These are phyloP conservation scores for Rhizomucor miehei DNA, from an alignment of 371 early-diverging fungal species.

Conservation along the genomic window DNA sequence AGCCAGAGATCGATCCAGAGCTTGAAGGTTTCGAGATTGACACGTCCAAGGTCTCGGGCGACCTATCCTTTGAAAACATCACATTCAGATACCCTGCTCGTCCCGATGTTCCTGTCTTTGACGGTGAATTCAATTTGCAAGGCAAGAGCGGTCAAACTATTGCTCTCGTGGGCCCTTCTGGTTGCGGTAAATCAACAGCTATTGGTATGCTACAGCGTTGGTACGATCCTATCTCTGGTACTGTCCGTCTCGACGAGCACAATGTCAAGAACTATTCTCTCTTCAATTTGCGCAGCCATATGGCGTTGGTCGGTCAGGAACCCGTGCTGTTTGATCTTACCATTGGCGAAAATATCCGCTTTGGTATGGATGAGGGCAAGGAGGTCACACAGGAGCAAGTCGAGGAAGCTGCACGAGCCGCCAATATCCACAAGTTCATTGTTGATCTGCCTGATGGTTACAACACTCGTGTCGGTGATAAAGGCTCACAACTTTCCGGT, in stretches of 20 bases:
- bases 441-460: conserved; percentile 66
- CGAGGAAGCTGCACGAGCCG: conserved; percentile 52
- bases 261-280: conserved; percentile 64
- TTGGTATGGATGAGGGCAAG: conserved; percentile 49
- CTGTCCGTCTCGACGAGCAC: conserved; percentile 59
- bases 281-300: conserved; percentile 61
- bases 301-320: conserved; percentile 89
- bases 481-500: conserved; percentile 54
- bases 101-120: conserved; percentile 72
- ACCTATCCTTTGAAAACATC: conserved; percentile 56
- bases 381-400: conserved; percentile 56
- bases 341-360: conserved; percentile 77
- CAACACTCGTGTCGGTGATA: conserved; percentile 76
- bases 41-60: conserved; percentile 46
- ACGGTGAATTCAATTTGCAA: conserved; percentile 65
- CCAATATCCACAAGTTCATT: conserved; percentile 82
- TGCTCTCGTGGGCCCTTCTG: conserved; percentile 53
- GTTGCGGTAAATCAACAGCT: conserved; percentile 75
- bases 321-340: conserved; percentile 77
- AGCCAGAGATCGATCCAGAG: conserved; percentile 68
- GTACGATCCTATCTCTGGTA: conserved; percentile 72
- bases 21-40: conserved; percentile 52
- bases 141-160: conserved; percentile 75
- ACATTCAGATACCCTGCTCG: conserved; percentile 85
- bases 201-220: conserved; percentile 82